These are phyloP conservation scores for Bathelium albidoporum DNA, from an alignment of 495 filamentous ascomycete genomes.

Conservation along the genomic window DNA sequence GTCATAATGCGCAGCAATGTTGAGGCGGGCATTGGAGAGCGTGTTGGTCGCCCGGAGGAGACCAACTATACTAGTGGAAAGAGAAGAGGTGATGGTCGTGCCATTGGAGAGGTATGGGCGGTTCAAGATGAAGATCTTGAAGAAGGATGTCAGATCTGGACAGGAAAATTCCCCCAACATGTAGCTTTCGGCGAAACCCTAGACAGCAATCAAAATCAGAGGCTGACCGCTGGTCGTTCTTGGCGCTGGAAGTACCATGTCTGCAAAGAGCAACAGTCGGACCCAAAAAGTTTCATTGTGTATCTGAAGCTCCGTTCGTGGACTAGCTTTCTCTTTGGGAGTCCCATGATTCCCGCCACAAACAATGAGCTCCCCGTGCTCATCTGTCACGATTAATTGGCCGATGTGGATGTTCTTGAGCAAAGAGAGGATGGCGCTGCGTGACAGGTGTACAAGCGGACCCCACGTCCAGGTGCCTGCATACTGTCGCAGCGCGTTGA, in stretches of 20 bases:
- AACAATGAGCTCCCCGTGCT: constrained; percentile 28
- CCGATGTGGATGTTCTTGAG: constrained; percentile 34
- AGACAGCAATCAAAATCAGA: not conserved
- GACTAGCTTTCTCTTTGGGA: constrained; percentile 14
- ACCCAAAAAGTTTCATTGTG: constrained; percentile 56
- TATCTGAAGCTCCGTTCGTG: constrained; percentile 39
- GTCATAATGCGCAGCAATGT: constrained; percentile 63
- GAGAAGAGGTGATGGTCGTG: constrained; percentile 46
- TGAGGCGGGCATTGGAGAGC: constrained; percentile 51
- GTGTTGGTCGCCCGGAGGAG: constrained; percentile 53
- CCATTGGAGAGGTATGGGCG: constrained; percentile 46
- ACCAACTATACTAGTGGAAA: constrained; percentile 40
- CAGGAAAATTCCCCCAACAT: constrained; percentile 60
- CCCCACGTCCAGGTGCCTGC: constrained; percentile 33
- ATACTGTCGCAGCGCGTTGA: constrained; percentile 20
- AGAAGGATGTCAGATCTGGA: constrained; percentile 51
- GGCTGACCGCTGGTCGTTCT: not conserved
- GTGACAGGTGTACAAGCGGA: constrained; percentile 34
- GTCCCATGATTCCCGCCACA: constrained; percentile 25
- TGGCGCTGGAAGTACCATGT: constrained; percentile 38
- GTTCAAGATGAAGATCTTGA: constrained; percentile 60
- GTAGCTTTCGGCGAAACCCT: constrained; percentile 60
- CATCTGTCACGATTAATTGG: constrained; percentile 31
- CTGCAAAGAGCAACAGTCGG: constrained; percentile 51
- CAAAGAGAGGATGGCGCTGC: constrained; percentile 30